phyloP scores from a whole-genome alignment of 306 rosid genomes.

The Citrullus mucosospermus region DNA sequence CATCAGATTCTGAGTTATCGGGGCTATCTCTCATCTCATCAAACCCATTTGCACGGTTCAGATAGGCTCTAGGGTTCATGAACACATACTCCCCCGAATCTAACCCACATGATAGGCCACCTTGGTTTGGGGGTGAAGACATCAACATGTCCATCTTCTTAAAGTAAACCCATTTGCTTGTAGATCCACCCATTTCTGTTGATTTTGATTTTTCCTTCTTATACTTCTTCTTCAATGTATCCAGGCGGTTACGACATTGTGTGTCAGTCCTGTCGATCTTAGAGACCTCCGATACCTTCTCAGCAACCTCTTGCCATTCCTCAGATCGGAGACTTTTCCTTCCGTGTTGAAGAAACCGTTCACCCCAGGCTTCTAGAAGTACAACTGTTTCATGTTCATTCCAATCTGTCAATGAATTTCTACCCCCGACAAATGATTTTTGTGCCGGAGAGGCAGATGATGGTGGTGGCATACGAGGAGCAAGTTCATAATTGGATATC shows the following conservation, averaged over 20 bases:
- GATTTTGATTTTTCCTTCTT: slow-evolving; percentile 65
- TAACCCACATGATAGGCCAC: slow-evolving; percentile 58
- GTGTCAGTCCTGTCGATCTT: slow-evolving; percentile 62
- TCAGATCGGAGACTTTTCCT: slow-evolving; percentile 86
- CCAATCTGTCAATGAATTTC: slow-evolving; percentile 70
- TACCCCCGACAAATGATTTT: slow-evolving; percentile 51
- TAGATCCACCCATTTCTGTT: slow-evolving; percentile 21
- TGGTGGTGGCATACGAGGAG: slow-evolving; percentile 42
- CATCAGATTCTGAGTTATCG: slow-evolving; percentile 43
- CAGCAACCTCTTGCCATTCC: slow-evolving; percentile 92
- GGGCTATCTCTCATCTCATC: slow-evolving; percentile 81
- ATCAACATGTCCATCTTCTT: slow-evolving; percentile 61
- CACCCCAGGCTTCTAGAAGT: slow-evolving; percentile 83
- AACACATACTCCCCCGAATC: slow-evolving; percentile 60
- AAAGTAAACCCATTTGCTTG: slow-evolving; percentile 66
- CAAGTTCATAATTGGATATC: slow-evolving; percentile 66
- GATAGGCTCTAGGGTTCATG: slow-evolving; percentile 47
- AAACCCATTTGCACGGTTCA: slow-evolving; percentile 49
- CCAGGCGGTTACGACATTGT: slow-evolving; percentile 78
- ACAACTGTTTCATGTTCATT: slow-evolving; percentile 65
- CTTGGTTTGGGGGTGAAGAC: slow-evolving; percentile 45
- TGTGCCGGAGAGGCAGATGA: slow-evolving; percentile 22
- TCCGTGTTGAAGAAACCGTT: slow-evolving; percentile 63
- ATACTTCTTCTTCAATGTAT: slow-evolving; percentile 81
- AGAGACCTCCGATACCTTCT: slow-evolving; percentile 67